A percentile compares a stretch with the other conserved stretches of the same genome.
Conservation (phyloP, 83 land plant species). For the Thuja plicata region DNA sequence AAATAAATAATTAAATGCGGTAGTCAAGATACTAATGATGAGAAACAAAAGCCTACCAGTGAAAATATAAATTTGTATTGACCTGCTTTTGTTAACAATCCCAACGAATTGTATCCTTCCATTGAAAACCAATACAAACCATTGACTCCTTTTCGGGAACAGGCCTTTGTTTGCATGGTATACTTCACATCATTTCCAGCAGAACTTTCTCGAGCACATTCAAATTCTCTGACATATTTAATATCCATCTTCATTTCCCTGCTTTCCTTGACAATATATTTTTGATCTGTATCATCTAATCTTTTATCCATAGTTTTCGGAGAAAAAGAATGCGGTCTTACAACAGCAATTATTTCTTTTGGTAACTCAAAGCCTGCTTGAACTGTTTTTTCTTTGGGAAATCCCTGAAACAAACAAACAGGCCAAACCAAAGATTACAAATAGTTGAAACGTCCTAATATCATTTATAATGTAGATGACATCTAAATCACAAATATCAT, state of each 20-base stretch:
- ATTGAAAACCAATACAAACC: slow-evolving; percentile 45
- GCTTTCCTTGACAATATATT: slow-evolving; percentile 28
- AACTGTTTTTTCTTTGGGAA: slow-evolving; percentile 17
- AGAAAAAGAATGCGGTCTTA: slow-evolving; percentile 38
- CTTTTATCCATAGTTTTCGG: background rate
- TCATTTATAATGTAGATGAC: background rate
- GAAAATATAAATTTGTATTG: slow-evolving; percentile 39
- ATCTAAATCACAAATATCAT: background rate
- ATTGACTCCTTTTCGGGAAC: slow-evolving; percentile 22
- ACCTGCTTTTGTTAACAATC: slow-evolving; percentile 34
- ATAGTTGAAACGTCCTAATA: background rate
- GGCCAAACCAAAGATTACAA: background rate
- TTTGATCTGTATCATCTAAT: slow-evolving; percentile 26
- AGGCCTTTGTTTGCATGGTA: slow-evolving; percentile 13
- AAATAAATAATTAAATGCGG: background rate
- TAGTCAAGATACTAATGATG: background rate
- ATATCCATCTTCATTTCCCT: slow-evolving; percentile 39
- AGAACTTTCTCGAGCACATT: background rate
- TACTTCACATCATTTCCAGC: background rate
- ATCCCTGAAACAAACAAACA: slow-evolving; percentile 22
- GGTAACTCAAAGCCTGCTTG: slow-evolving; percentile 43
- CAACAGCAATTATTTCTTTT: slow-evolving; percentile 48
- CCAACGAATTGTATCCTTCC: slow-evolving; percentile 14
- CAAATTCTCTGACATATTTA: background rate
- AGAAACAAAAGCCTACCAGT: slow-evolving; percentile 29